These are phyloP conservation scores for Irpex sp. DNA, from an alignment of 1,284 basidiomycete species.

Conservation along the genomic window DNA sequence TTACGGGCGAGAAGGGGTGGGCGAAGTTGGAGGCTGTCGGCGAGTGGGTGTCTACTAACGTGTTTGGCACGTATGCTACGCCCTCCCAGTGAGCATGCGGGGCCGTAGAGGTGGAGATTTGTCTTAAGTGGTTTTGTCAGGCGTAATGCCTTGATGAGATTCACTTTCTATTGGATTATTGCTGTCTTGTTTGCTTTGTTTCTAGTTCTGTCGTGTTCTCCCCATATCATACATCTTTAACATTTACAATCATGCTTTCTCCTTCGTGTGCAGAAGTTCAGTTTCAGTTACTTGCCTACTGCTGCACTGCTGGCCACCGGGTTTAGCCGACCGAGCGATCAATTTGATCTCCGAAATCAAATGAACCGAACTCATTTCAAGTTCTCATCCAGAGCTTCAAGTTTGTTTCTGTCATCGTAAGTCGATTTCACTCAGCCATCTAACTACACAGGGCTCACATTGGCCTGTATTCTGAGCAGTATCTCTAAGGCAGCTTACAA, in stretches of 20 bases:
- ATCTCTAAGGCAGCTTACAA: not conserved
- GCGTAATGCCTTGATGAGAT: not conserved
- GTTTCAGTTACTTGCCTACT: too few relatives aligned
- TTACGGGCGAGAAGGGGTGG: conserved; percentile 6
- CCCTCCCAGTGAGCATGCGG: not conserved
- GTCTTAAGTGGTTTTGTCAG: not conserved
- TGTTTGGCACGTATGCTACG: not conserved
- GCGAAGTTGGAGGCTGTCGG: conserved; percentile 4
- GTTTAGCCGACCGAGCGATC: not conserved
- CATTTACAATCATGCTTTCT: not conserved
- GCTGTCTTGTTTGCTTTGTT: not conserved
- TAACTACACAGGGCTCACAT: too few relatives aligned
- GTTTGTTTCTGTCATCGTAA: too few relatives aligned
- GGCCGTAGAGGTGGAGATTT: not conserved
- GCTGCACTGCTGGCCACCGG: not conserved
- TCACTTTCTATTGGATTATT: not conserved
- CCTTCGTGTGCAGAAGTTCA: not conserved
- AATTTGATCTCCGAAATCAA: not conserved
- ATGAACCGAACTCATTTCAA: not conserved
- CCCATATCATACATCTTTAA: not conserved
- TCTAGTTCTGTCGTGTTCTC: not conserved
- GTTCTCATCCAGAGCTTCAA: not conserved
- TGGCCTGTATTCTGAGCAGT: not conserved
- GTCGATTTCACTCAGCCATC: too few relatives aligned
- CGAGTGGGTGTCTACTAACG: not conserved